Evolutionary conservation across 495 filamentous ascomycete genomes (phyloP), one percentile per base, ranked within the genome.

Genomic region (Filosporella fistucella): DNA sequence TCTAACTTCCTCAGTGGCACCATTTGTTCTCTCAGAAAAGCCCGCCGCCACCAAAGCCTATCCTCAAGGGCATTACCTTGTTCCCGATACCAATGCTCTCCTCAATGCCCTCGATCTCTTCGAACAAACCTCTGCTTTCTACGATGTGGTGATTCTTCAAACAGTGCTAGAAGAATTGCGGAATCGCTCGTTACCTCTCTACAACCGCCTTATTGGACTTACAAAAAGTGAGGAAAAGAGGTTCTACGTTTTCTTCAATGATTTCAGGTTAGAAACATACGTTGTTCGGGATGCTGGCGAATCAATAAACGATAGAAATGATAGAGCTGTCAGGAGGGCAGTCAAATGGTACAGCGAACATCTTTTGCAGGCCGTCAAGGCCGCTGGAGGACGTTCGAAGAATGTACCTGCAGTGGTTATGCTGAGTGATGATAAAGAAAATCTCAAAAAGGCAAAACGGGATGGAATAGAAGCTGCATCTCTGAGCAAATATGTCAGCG

Each of bases 191-290:
- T 63, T 97, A 43, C 93, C 93, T 18, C 75, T 98, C 41, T 98
- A 97, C 71, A 95, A 96, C 60, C 89, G 93, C 30, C 73, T 97
- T 14, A 79, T 96, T 42, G 77, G 82, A 16, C 69, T 98, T 57
- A 94, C 90, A 23, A 94, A 87, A 63, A 95, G 89, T 56, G 88
- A 94, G 58, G 90, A 95, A 28, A 97, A 97, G 68, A 81, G 91
- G 12, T 97, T 95, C 61, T 97, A 96, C 63, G 86, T 98, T 36
- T 98, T 98, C 67, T 97, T 97, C 75, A 98, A 98, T 65, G 93
- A 98, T 48, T 98, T 98, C 60, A 81, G 93, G 32, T 71, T 86
- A 33, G 93, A 98, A 67, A 98, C 93, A 7, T 83, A 96, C 60
- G 77, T 96, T 41, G 66, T 75, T 14, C 75, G 93, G 56, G 73